Conservation (phyloP, 2,329 filamentous ascomycete species). For the Alternaria rosae region DNA sequence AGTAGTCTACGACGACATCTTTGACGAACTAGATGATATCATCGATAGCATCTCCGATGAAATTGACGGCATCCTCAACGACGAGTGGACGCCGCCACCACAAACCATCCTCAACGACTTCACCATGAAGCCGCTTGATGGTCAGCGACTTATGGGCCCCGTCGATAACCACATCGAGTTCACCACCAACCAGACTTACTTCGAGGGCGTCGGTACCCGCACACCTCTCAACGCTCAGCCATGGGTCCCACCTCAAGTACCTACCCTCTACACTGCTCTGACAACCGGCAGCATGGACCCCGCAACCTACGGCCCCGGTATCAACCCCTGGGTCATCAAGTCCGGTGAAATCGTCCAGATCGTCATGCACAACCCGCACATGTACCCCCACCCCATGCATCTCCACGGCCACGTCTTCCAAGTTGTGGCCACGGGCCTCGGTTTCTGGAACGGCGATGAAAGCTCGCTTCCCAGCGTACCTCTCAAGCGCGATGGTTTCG, state of each 20-base stretch:
- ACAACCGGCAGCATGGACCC: constrained; percentile 60
- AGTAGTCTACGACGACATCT: constrained; percentile 11
- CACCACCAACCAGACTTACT: constrained; percentile 64
- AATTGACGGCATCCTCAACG: constrained; percentile 58
- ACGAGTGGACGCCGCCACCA: constrained; percentile 61
- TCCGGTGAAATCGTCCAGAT: constrained; percentile 50
- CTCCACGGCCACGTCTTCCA: constrained; percentile 64
- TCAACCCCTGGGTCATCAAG: constrained; percentile 43
- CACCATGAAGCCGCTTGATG: constrained; percentile 71
- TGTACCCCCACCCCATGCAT: constrained; percentile 48
- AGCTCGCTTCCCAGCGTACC: constrained; percentile 25
- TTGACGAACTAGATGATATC: constrained; percentile 10
- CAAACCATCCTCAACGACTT: constrained; percentile 72
- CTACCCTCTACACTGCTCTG: constrained; percentile 77
- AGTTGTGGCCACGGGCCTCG: constrained; percentile 53
- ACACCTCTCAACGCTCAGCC: constrained; percentile 67
- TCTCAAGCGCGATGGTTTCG: constrained; percentile 37
- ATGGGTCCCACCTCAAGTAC: constrained; percentile 75
- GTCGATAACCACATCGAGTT: constrained; percentile 70
- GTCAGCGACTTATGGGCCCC: constrained; percentile 64
- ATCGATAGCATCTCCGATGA: constrained; percentile 59
- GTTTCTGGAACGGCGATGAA: constrained; percentile 31
- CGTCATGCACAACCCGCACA: constrained; percentile 43
- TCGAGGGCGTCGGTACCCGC: constrained; percentile 63
- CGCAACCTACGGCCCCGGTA: constrained; percentile 32